A percentile compares a stretch with the other conserved stretches of the same genome.
These are phyloP conservation scores for Exobasidium rhododendri DNA, from an alignment of 1,284 basidiomycete genomes.

Conservation along the genomic window DNA sequence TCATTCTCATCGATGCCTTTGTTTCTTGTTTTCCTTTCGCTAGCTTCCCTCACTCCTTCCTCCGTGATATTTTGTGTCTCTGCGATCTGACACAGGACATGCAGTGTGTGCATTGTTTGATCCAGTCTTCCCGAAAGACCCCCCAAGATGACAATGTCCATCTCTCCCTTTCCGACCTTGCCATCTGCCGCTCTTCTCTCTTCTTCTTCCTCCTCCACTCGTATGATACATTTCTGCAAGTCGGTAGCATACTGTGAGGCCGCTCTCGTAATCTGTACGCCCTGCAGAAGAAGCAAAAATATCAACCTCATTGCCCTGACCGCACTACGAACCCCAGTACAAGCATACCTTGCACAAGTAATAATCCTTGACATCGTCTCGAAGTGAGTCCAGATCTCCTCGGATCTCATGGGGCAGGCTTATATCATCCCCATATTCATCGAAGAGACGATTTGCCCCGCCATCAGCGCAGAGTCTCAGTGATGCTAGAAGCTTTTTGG, in stretches of 20 bases:
- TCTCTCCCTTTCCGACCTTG: conserved; percentile 17
- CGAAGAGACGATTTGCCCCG: conserved; percentile 82
- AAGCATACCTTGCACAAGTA: conserved; percentile 61
- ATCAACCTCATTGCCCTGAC: too few relatives aligned
- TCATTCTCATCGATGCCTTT: conserved; percentile 14
- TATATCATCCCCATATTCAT: conserved; percentile 59
- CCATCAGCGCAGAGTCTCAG: conserved; percentile 77
- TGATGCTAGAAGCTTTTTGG: conserved; percentile 38
- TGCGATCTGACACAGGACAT: conserved; percentile 73
- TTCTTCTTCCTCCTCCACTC: conserved; percentile 62
- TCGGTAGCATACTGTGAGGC: conserved; percentile 81
- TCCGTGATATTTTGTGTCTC: conserved; percentile 10
- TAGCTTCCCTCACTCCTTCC: not conserved
- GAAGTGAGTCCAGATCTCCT: conserved; percentile 86
- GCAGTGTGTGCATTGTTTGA: conserved; percentile 86
- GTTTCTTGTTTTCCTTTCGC: conserved; percentile 54
- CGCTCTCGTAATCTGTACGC: conserved; percentile 68
- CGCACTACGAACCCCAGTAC: too few relatives aligned
- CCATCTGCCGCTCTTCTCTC: conserved; percentile 47
- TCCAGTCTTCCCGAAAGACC: conserved; percentile 87
- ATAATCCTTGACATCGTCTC: conserved; percentile 68
- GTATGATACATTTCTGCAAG: conserved; percentile 81
- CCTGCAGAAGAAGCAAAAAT: conserved; percentile 58
- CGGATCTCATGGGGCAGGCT: conserved; percentile 76
- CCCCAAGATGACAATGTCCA: conserved; percentile 71